Base-by-base conservation (phyloP, 106 monocot genomes). In the Dioscorea alata region DNA sequence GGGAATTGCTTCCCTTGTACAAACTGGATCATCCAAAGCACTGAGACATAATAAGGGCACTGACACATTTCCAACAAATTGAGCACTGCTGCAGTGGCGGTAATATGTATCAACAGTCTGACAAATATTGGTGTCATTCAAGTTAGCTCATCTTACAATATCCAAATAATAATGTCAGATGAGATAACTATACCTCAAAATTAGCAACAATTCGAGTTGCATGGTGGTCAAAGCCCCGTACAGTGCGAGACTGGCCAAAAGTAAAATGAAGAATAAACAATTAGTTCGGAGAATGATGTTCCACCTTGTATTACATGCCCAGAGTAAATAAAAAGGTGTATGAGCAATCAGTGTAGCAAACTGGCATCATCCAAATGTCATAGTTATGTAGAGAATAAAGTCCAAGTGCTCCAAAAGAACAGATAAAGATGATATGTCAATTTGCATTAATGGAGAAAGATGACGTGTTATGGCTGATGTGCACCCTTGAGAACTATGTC, bases 81-180 rank as follows among this genome's bases (percentile, higher is more conserved):
- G 86, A 22, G 64, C 89, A 79, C 89, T 87, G 78, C 89, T 92
- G 58, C 84, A 89, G 17, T 70, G 78, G 67, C 92, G 86, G 50
- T 97, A 97, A 62, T 89, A 97, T 56, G 92, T 89, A 81, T 97
- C 96, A 23, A 88, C 96, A 48, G 96, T 97, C 96, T 97, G 69
- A 50, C n/a, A 68, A 42, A 14, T 13, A 23, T 52, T 49, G 51
- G 8, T 42, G 42, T 42, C 42, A 2, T 42, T 42, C 42, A 42
- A 28, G 28, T 28, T 28, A 28, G 6, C 42, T 42, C 5, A 6
- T 42, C 42, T 10, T 5, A 42, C 42, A 42, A 34, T 10, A 42
- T 42, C 42, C 42, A 42, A 42, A 42, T 42, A 42, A 20, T 14
- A 31, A 42, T 18, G 59, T 48, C 14, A 35, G 32, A 64, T 4